A percentile compares a stretch with the other conserved stretches of the same genome.
Evolutionary conservation across 2,329 filamentous ascomycete genomes (phyloP).

Genomic region (Colletotrichum horii): DNA sequence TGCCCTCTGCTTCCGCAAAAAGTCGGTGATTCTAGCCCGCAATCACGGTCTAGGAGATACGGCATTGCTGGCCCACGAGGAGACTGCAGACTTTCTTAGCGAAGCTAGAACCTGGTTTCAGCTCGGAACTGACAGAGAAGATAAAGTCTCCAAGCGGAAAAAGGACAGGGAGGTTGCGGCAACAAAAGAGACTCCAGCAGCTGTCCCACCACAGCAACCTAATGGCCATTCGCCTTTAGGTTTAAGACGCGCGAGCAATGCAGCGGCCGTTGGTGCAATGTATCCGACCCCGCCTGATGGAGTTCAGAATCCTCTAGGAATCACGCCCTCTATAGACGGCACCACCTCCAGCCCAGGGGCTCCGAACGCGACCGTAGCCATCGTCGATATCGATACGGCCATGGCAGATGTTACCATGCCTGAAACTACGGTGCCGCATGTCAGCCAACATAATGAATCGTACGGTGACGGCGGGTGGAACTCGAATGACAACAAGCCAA

Average conservation of each 20-base stretch:
- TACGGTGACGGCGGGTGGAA: conserved; percentile 45
- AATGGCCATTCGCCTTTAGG: conserved; percentile 59
- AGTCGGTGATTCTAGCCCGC: conserved; percentile 44
- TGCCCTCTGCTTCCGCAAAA: conserved; percentile 57
- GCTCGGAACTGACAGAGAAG: conserved; percentile 49
- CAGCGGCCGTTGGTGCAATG: conserved; percentile 57
- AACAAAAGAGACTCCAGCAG: conserved; percentile 46
- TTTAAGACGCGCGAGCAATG: conserved; percentile 54
- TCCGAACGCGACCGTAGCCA: conserved; percentile 29
- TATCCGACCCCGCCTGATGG: conserved; percentile 77
- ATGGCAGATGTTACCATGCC: conserved; percentile 19
- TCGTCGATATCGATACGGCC: conserved; percentile 39
- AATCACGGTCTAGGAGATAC: conserved; percentile 44
- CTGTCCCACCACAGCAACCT: conserved; percentile 46
- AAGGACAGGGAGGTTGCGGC: conserved; percentile 52
- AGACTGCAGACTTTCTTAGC: conserved; percentile 53
- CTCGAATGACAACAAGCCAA: conserved; percentile 48
- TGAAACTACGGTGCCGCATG: conserved; percentile 32
- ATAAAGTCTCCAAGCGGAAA: conserved; percentile 51
- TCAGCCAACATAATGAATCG: conserved; percentile 28
- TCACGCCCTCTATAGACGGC: conserved; percentile 62
- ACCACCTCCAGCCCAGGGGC: conserved; percentile 61
- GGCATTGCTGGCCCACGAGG: conserved; percentile 40
- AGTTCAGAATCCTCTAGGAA: conserved; percentile 56
- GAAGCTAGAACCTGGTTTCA: conserved; percentile 55